Conservation (phyloP, 23 red algal genomes). For the Gracilaria domingensis region DNA sequence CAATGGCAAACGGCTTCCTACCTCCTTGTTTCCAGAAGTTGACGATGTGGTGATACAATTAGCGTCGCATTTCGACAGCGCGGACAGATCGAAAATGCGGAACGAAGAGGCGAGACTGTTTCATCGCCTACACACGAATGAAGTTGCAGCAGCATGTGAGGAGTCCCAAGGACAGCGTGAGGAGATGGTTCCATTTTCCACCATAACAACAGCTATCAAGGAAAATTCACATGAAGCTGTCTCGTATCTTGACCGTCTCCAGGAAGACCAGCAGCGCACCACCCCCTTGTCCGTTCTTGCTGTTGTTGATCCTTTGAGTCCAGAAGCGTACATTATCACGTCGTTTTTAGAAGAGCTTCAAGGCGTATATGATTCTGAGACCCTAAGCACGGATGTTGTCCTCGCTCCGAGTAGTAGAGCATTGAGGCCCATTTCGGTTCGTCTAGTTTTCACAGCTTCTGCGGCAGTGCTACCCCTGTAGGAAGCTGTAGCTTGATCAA, state of each 20-base stretch:
- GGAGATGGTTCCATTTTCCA: not conserved
- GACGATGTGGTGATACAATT: slow-evolving; percentile 53
- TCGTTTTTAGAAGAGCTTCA: slow-evolving; percentile 47
- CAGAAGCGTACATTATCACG: slow-evolving; percentile 35
- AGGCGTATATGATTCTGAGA: slow-evolving; percentile 42
- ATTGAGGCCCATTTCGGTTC: slow-evolving; percentile 37
- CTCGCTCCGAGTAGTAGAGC: not conserved
- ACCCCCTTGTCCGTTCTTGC: slow-evolving; percentile 40
- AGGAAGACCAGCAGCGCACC: not conserved
- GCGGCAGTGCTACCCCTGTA: slow-evolving; percentile 22
- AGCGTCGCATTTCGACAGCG: slow-evolving; percentile 25
- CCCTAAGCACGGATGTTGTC: slow-evolving; percentile 25
- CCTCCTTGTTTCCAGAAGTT: not conserved
- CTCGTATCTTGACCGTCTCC: not conserved
- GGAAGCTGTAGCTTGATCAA: slow-evolving; percentile 43
- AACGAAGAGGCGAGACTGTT: slow-evolving; percentile 22
- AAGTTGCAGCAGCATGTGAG: slow-evolving; percentile 10
- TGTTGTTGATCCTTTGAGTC: slow-evolving; percentile 51
- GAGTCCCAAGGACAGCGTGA: not conserved
- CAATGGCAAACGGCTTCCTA: slow-evolving; percentile 41
- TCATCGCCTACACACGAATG: slow-evolving; percentile 26
- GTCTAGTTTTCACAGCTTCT: slow-evolving; percentile 46
- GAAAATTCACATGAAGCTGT: not conserved
- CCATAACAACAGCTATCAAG: not conserved
- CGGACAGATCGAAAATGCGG: not conserved